These are phyloP conservation scores for Aspergillus funiculosus DNA, from an alignment of 495 filamentous ascomycete genomes.

Conservation along the genomic window DNA sequence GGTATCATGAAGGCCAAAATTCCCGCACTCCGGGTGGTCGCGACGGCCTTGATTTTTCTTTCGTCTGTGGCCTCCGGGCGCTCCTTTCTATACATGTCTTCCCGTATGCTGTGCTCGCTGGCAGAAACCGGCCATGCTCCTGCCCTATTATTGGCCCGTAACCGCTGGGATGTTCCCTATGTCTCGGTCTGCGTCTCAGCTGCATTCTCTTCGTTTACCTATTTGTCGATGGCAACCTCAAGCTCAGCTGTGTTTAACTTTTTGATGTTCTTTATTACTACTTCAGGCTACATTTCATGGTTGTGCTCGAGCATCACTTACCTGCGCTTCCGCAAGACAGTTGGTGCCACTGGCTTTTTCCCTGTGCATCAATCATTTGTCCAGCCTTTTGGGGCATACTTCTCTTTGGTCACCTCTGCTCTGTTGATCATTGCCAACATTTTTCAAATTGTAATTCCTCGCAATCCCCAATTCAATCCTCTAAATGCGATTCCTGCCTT, in stretches of 20 bases:
- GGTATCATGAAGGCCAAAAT: slow-evolving; percentile 43
- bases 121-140: slow-evolving; percentile 46
- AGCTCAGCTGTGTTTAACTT: slow-evolving; percentile 38
- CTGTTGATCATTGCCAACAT: slow-evolving; percentile 50
- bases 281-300: slow-evolving; percentile 58
- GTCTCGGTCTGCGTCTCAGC: slow-evolving; percentile 34
- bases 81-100: slow-evolving; percentile 53
- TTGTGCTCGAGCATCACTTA: slow-evolving; percentile 50
- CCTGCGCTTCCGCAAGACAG: slow-evolving; percentile 49
- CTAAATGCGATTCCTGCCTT: slow-evolving; percentile 54
- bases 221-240: slow-evolving; percentile 26
- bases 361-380: slow-evolving; percentile 39
- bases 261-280: slow-evolving; percentile 56
- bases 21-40: slow-evolving; percentile 53
- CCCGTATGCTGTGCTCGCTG: slow-evolving; percentile 46
- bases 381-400: slow-evolving; percentile 50
- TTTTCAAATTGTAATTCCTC: slow-evolving; percentile 42
- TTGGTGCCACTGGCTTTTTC: slow-evolving; percentile 34
- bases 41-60: slow-evolving; percentile 64
- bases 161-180: slow-evolving; percentile 43
- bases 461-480: slow-evolving; percentile 39
- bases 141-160: slow-evolving; percentile 37
- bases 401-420: slow-evolving; percentile 41
- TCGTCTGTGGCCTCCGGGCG: slow-evolving; percentile 66
- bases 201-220: slow-evolving; percentile 37